Conservation (phyloP, 169 alveolate genomes). For the Eimeria necatrix region DNA sequence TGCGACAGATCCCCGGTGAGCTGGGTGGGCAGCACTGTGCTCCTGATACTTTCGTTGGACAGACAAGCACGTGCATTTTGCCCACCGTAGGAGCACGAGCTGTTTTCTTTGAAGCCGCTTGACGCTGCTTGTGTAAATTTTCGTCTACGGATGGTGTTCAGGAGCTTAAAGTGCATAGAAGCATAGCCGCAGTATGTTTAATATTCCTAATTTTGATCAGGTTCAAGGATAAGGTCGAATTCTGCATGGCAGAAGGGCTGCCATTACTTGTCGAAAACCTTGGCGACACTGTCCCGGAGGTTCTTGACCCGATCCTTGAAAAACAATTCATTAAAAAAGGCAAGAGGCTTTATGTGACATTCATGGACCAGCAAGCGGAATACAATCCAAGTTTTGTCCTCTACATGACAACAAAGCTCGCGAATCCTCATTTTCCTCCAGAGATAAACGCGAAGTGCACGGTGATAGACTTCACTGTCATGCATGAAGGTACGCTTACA, state of each 20-base stretch:
- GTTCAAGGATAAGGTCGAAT: conserved; percentile 95
- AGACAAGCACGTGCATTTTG: too few relatives aligned
- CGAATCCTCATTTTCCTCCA: conserved; percentile 98
- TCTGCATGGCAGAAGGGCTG: conserved; percentile 95
- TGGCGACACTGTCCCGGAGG: conserved; percentile 97
- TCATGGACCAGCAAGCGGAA: conserved; percentile 91
- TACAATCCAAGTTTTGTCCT: conserved; percentile 89
- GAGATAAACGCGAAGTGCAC: conserved; percentile 98
- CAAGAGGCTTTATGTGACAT: conserved; percentile 89
- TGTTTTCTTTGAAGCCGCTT: too few relatives aligned
- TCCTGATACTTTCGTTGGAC: not conserved
- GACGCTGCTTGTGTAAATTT: too few relatives aligned
- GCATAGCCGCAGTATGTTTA: too few relatives aligned
- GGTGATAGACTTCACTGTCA: conserved; percentile 98
- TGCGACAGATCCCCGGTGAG: conserved; percentile 86
- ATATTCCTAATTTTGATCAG: conserved; percentile 67
- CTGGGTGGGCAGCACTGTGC: not conserved
- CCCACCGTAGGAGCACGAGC: too few relatives aligned
- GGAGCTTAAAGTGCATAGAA: too few relatives aligned
- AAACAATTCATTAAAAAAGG: conserved; percentile 95
- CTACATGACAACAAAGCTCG: conserved; percentile 96
- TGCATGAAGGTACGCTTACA: conserved; percentile 88
- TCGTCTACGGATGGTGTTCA: too few relatives aligned
- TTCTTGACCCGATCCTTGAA: conserved; percentile 97
- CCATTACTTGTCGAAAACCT: conserved; percentile 96